Evolutionary conservation across 192 early-diverging fungal species (phyloP).

Genomic region (Gamsiella multidivaricata): DNA sequence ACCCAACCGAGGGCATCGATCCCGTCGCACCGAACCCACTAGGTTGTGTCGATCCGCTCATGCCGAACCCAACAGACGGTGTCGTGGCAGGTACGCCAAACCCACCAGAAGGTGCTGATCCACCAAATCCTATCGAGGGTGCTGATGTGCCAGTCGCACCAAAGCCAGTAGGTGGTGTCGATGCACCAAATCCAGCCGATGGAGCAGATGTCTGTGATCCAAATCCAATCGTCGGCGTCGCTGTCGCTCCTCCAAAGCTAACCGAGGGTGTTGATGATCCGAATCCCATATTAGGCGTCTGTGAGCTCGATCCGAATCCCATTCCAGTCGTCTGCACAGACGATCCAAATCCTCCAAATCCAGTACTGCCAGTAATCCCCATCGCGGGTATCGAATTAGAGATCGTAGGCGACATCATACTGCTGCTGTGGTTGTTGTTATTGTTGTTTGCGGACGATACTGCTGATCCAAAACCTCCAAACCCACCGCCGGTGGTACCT

Average conservation of each 20-base stretch:
- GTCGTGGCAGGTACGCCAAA: constrained; percentile 1
- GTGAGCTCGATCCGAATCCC: too few relatives aligned
- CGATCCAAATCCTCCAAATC: constrained; percentile 24
- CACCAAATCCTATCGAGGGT: background rate
- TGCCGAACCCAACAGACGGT: constrained; percentile 1
- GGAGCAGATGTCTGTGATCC: background rate
- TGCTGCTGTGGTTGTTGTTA: background rate
- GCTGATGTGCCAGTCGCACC: too few relatives aligned
- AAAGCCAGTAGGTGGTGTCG: too few relatives aligned
- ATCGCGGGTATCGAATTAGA: background rate
- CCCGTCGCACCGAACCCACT: constrained; percentile 4
- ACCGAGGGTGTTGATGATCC: background rate
- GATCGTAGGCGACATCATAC: constrained; percentile 36
- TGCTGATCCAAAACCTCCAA: background rate
- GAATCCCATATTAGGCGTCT: too few relatives aligned
- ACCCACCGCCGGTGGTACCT: background rate
- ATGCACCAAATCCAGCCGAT: constrained; percentile 11
- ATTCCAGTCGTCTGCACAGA: background rate
- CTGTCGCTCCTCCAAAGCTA: too few relatives aligned
- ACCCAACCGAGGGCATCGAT: too few relatives aligned
- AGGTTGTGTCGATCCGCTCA: background rate
- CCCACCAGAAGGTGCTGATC: constrained; percentile 3
- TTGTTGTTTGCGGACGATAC: background rate
- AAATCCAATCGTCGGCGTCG: too few relatives aligned
- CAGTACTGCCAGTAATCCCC: background rate